Percentiles rank a stretch among this genome's conserved stretches.
Conservation (phyloP, 1,284 basidiomycete species). For the Naganishia liquefaciens region DNA sequence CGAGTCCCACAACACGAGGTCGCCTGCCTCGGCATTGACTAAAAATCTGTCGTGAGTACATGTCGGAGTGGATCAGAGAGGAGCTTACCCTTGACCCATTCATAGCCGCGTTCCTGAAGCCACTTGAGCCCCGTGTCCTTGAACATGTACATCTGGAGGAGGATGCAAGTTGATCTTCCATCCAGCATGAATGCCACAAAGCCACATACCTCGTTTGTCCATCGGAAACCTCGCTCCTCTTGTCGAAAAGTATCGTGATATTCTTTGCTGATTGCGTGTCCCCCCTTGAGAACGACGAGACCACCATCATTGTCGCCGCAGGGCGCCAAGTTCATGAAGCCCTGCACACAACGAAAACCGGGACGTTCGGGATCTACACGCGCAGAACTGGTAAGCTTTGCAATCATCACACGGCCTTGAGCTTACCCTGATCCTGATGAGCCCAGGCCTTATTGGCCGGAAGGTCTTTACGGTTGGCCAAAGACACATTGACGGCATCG, state of each 20-base stretch:
- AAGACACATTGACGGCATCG: conserved; percentile 28
- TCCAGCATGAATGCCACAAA: not conserved
- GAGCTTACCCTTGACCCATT: conserved; percentile 44
- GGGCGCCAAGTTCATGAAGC: conserved; percentile 39
- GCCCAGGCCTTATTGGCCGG: conserved; percentile 28
- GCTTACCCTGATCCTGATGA: conserved; percentile 32
- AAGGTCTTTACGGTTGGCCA: conserved; percentile 27
- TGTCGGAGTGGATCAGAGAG: not conserved
- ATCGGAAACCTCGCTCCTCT: conserved; percentile 25
- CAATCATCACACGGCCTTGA: not conserved
- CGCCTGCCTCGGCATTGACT: not conserved
- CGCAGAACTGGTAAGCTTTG: not conserved
- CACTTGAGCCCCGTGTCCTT: conserved; percentile 40
- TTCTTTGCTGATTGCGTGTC: conserved; percentile 45
- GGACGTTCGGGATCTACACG: conserved; percentile 21
- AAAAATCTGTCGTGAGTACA: too few species aligned
- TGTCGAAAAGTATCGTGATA: conserved; percentile 33
- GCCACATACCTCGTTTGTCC: conserved; percentile 23
- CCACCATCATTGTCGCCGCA: conserved; percentile 41
- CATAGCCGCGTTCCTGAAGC: conserved; percentile 46
- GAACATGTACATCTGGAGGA: conserved; percentile 44
- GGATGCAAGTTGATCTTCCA: not conserved
- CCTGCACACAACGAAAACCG: conserved; percentile 26
- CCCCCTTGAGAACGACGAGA: conserved; percentile 36
- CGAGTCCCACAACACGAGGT: conserved; percentile 11